These are phyloP conservation scores for Trametes villosa DNA, from an alignment of 768 basidiomycete genomes.

Conservation along the genomic window DNA sequence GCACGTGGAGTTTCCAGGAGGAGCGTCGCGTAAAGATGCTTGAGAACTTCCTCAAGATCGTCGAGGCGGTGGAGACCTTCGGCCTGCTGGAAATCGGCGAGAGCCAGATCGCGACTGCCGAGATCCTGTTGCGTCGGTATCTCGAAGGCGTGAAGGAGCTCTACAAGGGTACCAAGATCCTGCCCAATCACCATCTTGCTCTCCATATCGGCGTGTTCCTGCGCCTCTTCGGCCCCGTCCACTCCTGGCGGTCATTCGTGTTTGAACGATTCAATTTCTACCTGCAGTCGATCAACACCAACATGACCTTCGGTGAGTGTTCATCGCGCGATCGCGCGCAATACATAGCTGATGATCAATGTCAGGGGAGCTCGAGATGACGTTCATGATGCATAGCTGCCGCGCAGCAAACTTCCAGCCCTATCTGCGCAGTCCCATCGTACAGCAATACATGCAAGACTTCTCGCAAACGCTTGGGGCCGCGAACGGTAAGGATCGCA, in stretches of 20 bases:
- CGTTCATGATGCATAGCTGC: conserved; percentile 1
- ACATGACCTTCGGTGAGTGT: neutral
- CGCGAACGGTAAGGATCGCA: neutral
- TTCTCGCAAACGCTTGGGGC: neutral
- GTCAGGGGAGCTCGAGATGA: neutral
- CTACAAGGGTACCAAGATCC: conserved; percentile 32
- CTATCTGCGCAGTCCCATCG: neutral
- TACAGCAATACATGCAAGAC: neutral
- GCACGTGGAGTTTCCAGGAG: conserved; percentile 36
- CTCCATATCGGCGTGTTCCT: conserved; percentile 36
- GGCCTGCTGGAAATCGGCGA: neutral
- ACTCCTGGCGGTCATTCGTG: conserved; percentile 15
- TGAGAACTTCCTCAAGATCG: conserved; percentile 37
- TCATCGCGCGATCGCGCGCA: neutral
- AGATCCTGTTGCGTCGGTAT: conserved; percentile 25
- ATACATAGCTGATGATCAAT: neutral
- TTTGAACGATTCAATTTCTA: neutral
- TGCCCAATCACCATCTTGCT: conserved; percentile 38
- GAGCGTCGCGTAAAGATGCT: conserved; percentile 25
- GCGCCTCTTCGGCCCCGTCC: conserved; percentile 34
- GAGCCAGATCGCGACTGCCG: neutral
- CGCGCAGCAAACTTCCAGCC: conserved; percentile 6
- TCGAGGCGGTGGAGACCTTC: conserved; percentile 20
- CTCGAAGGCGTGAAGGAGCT: conserved; percentile 23
- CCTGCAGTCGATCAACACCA: neutral